Conservation (phyloP, 352 stramenopile genomes). For the Globisporangium nodosum region DNA sequence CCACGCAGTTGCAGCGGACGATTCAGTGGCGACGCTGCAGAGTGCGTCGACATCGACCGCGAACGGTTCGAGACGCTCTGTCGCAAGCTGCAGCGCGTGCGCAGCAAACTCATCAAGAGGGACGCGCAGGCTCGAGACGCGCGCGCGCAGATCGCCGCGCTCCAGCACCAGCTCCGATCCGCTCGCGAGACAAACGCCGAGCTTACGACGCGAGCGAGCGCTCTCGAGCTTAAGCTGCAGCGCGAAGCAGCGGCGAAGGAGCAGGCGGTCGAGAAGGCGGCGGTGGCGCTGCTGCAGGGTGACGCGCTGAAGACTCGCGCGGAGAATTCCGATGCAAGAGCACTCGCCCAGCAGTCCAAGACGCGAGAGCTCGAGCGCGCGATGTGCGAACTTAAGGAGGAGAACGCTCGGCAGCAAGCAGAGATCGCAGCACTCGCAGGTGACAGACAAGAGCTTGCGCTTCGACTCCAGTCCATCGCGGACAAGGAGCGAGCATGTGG, state of each 20-base stretch:
- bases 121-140: slow-evolving; percentile 30
- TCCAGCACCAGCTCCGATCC: slow-evolving; percentile 10
- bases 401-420: neutral
- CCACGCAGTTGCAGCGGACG: neutral
- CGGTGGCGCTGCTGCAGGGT: slow-evolving; percentile 24
- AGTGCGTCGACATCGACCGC: slow-evolving; percentile 26
- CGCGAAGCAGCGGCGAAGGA: slow-evolving; percentile 18
- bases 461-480: neutral
- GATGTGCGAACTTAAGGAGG: neutral
- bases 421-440: neutral
- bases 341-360: neutral
- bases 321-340: neutral
- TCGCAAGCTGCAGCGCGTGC: slow-evolving; percentile 29
- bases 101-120: slow-evolving; percentile 21
- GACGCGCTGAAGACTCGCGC: slow-evolving; percentile 9
- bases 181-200: slow-evolving; percentile 3
- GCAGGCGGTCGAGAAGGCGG: slow-evolving; percentile 38
- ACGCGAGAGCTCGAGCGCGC: slow-evolving; percentile 3
- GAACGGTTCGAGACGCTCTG: slow-evolving; percentile 40
- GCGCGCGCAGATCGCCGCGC: slow-evolving; percentile 20
- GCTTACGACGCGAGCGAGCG: slow-evolving; percentile 10
- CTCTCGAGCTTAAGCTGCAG: slow-evolving; percentile 14
- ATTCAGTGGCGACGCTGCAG: neutral
- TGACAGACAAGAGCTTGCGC: neutral
- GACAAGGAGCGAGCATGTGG: neutral